phyloP scores from a whole-genome alignment of 2,329 filamentous ascomycete species.

The Penicillium sp. region DNA sequence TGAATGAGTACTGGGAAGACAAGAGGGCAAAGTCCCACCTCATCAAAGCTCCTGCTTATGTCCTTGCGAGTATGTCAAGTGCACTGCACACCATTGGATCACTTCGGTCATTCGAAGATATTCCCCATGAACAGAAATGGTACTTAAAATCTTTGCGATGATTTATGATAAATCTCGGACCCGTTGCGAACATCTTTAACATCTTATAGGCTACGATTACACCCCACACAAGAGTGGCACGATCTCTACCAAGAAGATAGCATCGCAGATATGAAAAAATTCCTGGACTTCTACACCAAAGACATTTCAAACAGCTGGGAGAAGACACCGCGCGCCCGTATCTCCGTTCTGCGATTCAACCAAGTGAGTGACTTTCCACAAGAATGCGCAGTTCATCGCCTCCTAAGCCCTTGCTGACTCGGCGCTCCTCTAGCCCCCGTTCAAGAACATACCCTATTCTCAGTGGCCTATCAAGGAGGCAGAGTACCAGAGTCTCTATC shows the following conservation, averaged over 20 bases:
- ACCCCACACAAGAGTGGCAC: slow-evolving; percentile 29
- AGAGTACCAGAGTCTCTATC: neutral
- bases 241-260: slow-evolving; percentile 24
- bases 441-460: neutral
- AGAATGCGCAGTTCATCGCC: neutral
- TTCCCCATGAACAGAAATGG: neutral
- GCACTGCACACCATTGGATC: neutral
- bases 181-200: neutral
- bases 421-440: neutral
- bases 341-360: slow-evolving; percentile 2
- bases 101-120: neutral
- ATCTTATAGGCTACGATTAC: slow-evolving; percentile 19
- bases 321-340: slow-evolving; percentile 9
- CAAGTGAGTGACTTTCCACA: neutral
- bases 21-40: neutral
- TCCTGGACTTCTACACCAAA: slow-evolving; percentile 15
- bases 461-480: neutral
- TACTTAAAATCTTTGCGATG: neutral
- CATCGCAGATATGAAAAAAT: slow-evolving; percentile 21
- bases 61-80: neutral
- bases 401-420: neutral
- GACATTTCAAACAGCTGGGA: slow-evolving; percentile 10
- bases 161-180: neutral
- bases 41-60: neutral
- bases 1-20: neutral